Percentiles rank a stretch among this genome's conserved stretches.
phyloP scores from a whole-genome alignment of 257 asterid species.

The Agastache rugosa region DNA sequence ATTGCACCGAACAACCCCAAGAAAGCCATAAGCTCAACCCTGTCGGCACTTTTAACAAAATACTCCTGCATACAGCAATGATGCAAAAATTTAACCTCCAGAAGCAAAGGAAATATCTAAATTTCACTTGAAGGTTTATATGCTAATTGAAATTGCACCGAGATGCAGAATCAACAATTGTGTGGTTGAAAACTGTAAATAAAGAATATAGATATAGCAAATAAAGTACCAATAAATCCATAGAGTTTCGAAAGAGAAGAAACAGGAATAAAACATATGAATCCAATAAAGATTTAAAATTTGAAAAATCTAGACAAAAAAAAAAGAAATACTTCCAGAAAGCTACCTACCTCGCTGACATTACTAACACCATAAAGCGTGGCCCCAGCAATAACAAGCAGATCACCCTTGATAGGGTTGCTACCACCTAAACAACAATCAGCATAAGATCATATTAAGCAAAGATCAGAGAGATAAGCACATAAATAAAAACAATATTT shows the following conservation, averaged over 20 bases:
- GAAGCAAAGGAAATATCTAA: not conserved
- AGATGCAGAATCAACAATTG: not conserved
- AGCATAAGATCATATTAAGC: constrained; percentile 20
- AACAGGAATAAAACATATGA: not conserved
- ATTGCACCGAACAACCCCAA: constrained; percentile 94
- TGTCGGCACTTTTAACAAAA: constrained; percentile 86
- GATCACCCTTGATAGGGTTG: constrained; percentile 81
- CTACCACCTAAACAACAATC: constrained; percentile 65
- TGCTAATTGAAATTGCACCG: not conserved
- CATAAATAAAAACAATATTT: not conserved
- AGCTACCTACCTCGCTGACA: constrained; percentile 77
- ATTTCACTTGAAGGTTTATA: not conserved
- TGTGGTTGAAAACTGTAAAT: constrained; percentile 1
- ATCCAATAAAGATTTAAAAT: not conserved
- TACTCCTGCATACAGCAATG: constrained; percentile 64
- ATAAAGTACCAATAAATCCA: not conserved
- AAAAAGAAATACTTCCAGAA: constrained; percentile 16
- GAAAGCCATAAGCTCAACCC: constrained; percentile 91
- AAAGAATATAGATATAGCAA: not conserved
- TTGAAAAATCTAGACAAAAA: constrained; percentile 11
- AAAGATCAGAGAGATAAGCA: not conserved
- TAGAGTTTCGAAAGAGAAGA: not conserved
- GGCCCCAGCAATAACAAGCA: constrained; percentile 85
- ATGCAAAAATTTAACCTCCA: constrained; percentile 6
- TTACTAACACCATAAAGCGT: constrained; percentile 86